Base-by-base conservation (phyloP, 2,329 filamentous ascomycete genomes). In the Beauveria varroae region DNA sequence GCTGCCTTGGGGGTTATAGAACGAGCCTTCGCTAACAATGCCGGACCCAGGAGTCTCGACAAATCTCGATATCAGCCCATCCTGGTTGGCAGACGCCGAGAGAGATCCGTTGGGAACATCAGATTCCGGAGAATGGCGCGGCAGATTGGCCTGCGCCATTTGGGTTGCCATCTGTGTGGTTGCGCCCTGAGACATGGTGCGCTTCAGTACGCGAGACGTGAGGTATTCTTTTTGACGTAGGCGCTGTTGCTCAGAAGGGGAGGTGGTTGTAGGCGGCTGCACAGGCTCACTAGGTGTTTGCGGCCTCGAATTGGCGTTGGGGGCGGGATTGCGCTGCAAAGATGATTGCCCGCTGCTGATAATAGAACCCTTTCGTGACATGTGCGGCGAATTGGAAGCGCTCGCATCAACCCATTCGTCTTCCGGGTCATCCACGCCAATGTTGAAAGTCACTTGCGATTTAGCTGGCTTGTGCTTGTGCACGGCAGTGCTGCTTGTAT, bases 381-480 rank as follows among this genome's bases (percentile, higher is more conserved):
- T 73, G 64, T 84, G 81, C 5, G 85, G 85, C 12, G 84, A 86
- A 57, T 84, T 85, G 61, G 83, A 86, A 52, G 78, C 79, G 71
- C 84, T 87, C 63, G 85, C 84, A 72, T 88, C 86, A 47, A 87
- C 83, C 86, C 86, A 88, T 74, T 85, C 85, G 77, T 85, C 83
- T 57, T 83, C 73, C 37, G 60, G 72, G 26, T 71, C 73, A 69
- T 79, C 77, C 67, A 76, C 80, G 57, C 85, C 85, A 59, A 88
- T 77, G 67, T 86, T 84, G 67, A 88, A 88, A 68, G 86, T 85
- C 37, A 87, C 85, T 64, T 82, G 80, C 28, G 72, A 71, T 68
- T 81, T 83, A 66, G 65, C 65, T 34, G 71, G 59, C 43, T 73
- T 72, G 55, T 73, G 70, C 66, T 74, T 78, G 67, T 74, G 72